These are phyloP conservation scores for Pseudopithomyces maydicus DNA, from an alignment of 2,329 filamentous ascomycete species.

Conservation along the genomic window DNA sequence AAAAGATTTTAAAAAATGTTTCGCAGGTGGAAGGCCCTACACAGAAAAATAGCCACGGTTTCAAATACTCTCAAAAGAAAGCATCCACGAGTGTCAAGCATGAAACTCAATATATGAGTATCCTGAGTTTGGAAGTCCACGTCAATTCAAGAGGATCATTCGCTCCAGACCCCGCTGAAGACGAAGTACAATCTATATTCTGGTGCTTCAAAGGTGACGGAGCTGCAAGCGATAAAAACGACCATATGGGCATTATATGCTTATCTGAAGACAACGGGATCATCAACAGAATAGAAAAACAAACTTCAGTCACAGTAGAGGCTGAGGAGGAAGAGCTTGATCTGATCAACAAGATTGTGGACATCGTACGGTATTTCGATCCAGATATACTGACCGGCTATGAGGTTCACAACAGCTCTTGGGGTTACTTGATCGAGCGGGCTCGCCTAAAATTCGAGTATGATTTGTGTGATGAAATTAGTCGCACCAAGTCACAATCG, in stretches of 20 bases:
- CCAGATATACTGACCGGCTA: slow-evolving; percentile 94
- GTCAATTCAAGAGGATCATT: slow-evolving; percentile 83
- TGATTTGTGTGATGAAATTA: slow-evolving; percentile 88
- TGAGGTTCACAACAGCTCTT: slow-evolving; percentile 90
- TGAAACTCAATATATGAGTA: slow-evolving; percentile 92
- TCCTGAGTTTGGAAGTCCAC: slow-evolving; percentile 92
- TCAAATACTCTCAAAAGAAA: slow-evolving; percentile 81
- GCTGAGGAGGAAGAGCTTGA: slow-evolving; percentile 82
- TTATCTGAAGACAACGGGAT: slow-evolving; percentile 67
- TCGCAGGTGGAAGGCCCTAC: slow-evolving; percentile 92
- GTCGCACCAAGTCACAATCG: slow-evolving; percentile 82
- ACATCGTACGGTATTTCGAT: slow-evolving; percentile 81
- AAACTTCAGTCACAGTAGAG: slow-evolving; percentile 67
- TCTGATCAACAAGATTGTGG: slow-evolving; percentile 81
- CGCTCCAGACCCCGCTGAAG: slow-evolving; percentile 86
- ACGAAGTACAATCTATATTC: slow-evolving; percentile 86
- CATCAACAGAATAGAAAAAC: slow-evolving; percentile 65
- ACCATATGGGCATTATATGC: slow-evolving; percentile 73
- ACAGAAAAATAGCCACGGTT: slow-evolving; percentile 78
- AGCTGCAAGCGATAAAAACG: slow-evolving; percentile 58
- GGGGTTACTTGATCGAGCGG: slow-evolving; percentile 94
- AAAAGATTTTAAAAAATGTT: slow-evolving; percentile 46
- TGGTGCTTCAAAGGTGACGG: slow-evolving; percentile 87
- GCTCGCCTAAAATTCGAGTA: slow-evolving; percentile 86
- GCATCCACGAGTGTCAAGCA: slow-evolving; percentile 78